phyloP scores from a whole-genome alignment of 306 rosid genomes.

The Dalbergia oliveri region DNA sequence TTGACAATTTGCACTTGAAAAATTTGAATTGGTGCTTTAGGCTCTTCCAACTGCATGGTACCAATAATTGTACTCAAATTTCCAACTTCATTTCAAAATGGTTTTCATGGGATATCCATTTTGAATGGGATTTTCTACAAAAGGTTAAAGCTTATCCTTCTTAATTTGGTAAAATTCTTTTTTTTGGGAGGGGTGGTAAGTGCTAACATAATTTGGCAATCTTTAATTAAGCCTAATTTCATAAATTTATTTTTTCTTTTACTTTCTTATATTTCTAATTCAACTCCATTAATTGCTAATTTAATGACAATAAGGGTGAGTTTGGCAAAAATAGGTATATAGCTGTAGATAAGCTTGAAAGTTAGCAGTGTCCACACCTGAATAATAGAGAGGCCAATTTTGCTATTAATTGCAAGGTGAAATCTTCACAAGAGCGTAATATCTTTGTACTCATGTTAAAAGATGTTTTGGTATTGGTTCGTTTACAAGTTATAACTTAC shows the following conservation, averaged over 20 bases:
- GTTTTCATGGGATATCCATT: slow-evolving; percentile 43
- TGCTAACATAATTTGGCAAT: neutral
- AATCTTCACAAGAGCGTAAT: slow-evolving; percentile 42
- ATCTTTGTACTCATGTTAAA: slow-evolving; percentile 41
- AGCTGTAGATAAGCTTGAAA: slow-evolving; percentile 22
- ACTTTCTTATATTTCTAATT: slow-evolving; percentile 9
- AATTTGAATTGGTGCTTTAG: neutral
- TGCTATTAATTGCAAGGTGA: slow-evolving; percentile 24
- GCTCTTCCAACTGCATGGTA: neutral
- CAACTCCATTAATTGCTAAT: neutral
- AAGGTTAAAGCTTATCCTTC: slow-evolving; percentile 34
- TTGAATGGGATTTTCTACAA: slow-evolving; percentile 25
- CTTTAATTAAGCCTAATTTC: slow-evolving; percentile 26
- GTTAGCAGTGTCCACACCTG: slow-evolving; percentile 37
- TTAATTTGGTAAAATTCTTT: neutral
- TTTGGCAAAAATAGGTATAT: slow-evolving; percentile 17
- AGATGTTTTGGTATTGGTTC: slow-evolving; percentile 36
- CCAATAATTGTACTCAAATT: slow-evolving; percentile 41
- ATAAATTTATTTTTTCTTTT: slow-evolving; percentile 4
- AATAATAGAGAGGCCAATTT: slow-evolving; percentile 26
- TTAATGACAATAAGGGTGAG: slow-evolving; percentile 28
- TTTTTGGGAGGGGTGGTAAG: neutral
- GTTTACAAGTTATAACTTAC: slow-evolving; percentile 34
- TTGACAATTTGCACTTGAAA: neutral
- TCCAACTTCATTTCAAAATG: neutral